Conservation (phyloP, 306 rosid species). For the Casuarina cunninghamiana region DNA sequence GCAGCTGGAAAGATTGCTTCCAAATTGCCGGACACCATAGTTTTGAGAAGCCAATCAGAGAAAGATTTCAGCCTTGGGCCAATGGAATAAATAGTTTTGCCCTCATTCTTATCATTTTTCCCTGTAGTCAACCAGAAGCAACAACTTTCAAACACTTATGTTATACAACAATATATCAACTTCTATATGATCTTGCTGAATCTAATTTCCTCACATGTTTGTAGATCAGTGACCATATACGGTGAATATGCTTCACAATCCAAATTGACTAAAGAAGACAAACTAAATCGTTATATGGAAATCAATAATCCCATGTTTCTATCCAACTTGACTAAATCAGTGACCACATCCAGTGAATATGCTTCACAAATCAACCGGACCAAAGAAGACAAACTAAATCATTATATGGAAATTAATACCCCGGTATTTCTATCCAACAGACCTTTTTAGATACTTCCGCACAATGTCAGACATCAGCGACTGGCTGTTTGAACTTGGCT, state of each 20-base stretch:
- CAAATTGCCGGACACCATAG: slow-evolving; percentile 84
- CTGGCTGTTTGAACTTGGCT: no score
- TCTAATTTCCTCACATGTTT: background rate
- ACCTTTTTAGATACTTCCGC: no score
- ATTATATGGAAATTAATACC: no score
- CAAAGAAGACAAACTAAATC: no score
- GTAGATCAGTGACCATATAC: slow-evolving; percentile 1
- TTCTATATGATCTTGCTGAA: background rate
- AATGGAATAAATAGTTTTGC: slow-evolving; percentile 64
- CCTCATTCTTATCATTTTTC: slow-evolving; percentile 36
- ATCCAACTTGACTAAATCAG: background rate
- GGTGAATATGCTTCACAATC: background rate
- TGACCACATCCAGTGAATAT: no score
- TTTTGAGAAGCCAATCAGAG: slow-evolving; percentile 98
- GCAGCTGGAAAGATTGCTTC: slow-evolving; percentile 98
- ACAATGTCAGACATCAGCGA: no score
- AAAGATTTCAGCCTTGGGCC: slow-evolving; percentile 89
- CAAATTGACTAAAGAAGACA: slow-evolving; percentile 6
- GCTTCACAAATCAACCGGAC: no score
- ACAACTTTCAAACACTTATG: background rate
- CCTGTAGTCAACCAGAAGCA: slow-evolving; percentile 45
- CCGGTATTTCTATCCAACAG: no score
- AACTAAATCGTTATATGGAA: background rate
- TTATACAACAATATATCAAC: slow-evolving; percentile 3
- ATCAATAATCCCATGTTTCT: background rate